phyloP scores from a whole-genome alignment of 2,329 filamentous ascomycete species.

The Leptographium lundbergii region DNA sequence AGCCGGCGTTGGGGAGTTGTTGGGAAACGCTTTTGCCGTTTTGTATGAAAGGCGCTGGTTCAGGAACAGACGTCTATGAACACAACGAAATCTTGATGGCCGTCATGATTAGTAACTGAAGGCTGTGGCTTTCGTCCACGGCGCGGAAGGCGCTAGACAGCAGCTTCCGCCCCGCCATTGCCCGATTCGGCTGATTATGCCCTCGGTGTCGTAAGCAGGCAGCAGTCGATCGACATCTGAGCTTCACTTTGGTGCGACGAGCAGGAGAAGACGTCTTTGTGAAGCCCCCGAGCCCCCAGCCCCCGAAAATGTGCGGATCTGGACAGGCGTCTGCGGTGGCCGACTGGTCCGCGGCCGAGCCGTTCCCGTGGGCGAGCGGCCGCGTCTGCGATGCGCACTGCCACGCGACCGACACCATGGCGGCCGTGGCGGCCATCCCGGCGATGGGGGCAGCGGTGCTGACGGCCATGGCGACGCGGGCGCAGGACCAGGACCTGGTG shows the following conservation, averaged over 20 bases:
- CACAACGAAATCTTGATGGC: background rate
- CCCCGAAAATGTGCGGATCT: background rate
- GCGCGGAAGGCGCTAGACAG: background rate
- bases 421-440: constrained; percentile 42
- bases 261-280: too few relatives aligned
- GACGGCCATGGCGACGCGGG: constrained; percentile 66
- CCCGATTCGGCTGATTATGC: too few relatives aligned
- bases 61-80: too few relatives aligned
- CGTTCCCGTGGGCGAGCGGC: constrained; percentile 53
- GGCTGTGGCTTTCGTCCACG: too few relatives aligned
- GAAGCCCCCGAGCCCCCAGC: too few relatives aligned
- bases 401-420: constrained; percentile 70
- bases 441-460: constrained; percentile 53
- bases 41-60: too few relatives aligned
- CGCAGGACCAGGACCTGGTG: constrained; percentile 64
- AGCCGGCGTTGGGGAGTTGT: too few relatives aligned
- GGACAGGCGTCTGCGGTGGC: background rate
- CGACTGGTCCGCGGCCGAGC: constrained; percentile 15
- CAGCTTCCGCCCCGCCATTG: background rate
- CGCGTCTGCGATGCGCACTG: constrained; percentile 71
- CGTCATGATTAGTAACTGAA: too few relatives aligned
- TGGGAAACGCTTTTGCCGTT: too few relatives aligned
- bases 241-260: too few relatives aligned
- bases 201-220: too few relatives aligned
- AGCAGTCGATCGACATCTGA: too few relatives aligned